Conservation (phyloP, 495 filamentous ascomycete genomes). For the Haplographium delicatum region DNA sequence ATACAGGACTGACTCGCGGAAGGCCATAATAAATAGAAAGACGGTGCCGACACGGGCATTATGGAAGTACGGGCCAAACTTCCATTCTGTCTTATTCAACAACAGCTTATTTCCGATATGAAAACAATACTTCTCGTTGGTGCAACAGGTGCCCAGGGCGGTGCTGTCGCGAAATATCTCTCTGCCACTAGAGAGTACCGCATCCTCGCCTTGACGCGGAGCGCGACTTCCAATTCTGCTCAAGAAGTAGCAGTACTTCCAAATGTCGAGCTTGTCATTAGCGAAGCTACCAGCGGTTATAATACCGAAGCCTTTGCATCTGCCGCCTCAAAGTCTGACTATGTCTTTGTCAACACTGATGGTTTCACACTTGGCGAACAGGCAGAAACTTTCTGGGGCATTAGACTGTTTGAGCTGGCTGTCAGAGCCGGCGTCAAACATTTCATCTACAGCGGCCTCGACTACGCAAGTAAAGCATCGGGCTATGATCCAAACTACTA, state of each 20-base stretch:
- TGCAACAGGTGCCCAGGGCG: no score
- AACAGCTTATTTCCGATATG: no score
- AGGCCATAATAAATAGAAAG: no score
- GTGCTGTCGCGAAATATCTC: background rate
- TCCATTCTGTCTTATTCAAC: no score
- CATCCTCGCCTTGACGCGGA: slow-evolving; percentile 25
- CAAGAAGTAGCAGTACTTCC: slow-evolving; percentile 23
- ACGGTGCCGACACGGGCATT: no score
- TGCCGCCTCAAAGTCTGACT: slow-evolving; percentile 14
- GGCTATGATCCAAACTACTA: slow-evolving; percentile 31
- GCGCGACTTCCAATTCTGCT: slow-evolving; percentile 19
- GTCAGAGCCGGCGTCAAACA: slow-evolving; percentile 29
- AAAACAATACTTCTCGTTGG: no score
- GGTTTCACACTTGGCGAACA: slow-evolving; percentile 35
- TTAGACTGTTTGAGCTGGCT: slow-evolving; percentile 38
- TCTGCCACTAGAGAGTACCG: background rate
- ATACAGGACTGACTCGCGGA: no score
- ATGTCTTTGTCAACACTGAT: slow-evolving; percentile 37
- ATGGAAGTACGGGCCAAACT: no score
- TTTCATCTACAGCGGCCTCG: slow-evolving; percentile 32
- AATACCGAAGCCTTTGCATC: slow-evolving; percentile 22
- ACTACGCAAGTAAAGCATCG: slow-evolving; percentile 28
- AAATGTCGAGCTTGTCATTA: slow-evolving; percentile 26
- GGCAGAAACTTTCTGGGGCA: slow-evolving; percentile 36
- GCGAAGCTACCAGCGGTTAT: slow-evolving; percentile 15